These are phyloP conservation scores for Mortierella polycephala DNA, from an alignment of 371 early-diverging fungal species.

Conservation along the genomic window DNA sequence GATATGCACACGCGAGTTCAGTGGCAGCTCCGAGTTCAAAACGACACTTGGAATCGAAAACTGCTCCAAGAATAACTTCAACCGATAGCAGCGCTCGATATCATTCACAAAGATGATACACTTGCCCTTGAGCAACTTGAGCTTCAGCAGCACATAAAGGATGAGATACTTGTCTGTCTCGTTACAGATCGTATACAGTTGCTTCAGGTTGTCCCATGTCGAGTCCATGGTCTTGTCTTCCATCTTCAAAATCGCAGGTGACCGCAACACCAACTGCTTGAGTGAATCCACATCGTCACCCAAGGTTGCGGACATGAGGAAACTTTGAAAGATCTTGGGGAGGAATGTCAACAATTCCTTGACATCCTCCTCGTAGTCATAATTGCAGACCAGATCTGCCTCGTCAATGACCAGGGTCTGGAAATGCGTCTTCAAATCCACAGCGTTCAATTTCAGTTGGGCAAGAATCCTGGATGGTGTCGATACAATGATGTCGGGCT, in stretches of 20 bases:
- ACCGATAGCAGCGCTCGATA: conserved; percentile 90
- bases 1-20: conserved; percentile 88
- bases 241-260: conserved; percentile 85
- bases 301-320: conserved; percentile 92
- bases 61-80: conserved; percentile 95
- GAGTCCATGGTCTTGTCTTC: conserved; percentile 77
- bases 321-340: conserved; percentile 88
- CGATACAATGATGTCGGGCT: conserved; percentile 85
- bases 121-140: conserved; percentile 89
- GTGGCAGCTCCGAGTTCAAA: conserved; percentile 93
- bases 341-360: conserved; percentile 73
- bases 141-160: conserved; percentile 89
- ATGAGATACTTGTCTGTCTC: conserved; percentile 93
- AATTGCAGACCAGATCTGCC: conserved; percentile 92
- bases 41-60: conserved; percentile 92
- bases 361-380: conserved; percentile 92
- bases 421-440: conserved; percentile 70
- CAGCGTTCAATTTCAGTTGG: conserved; percentile 73
- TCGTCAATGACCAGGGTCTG: conserved; percentile 94
- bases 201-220: conserved; percentile 58
- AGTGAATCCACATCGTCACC: conserved; percentile 86
- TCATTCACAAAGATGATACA: conserved; percentile 94
- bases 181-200: conserved; percentile 63
- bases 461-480: conserved; percentile 85
- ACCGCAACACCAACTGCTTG: conserved; percentile 83